Base-by-base conservation (phyloP, 2,329 filamentous ascomycete species). In the Ceratocystiopsis brevicomis region DNA sequence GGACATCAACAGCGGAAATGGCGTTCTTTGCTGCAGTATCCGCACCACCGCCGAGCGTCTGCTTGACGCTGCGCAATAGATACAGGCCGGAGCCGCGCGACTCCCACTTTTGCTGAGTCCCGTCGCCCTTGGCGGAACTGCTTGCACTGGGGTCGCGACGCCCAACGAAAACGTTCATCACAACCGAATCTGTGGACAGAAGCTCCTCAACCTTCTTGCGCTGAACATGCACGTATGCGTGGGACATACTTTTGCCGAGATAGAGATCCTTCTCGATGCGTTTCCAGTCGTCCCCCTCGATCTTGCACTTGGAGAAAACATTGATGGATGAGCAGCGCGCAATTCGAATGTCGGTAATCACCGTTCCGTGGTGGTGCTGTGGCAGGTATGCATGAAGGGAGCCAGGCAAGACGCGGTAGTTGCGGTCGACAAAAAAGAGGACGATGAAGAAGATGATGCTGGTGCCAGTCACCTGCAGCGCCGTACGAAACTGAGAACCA, bases 201-300 rank as follows among this genome's bases (percentile, higher is more conserved):
- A 94, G 70, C 48, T 94, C 83, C 57, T 88, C 81, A 63, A 94
- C 86, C 53, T 79, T 78, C 66, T 87, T 90, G 50, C 83, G 73
- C 59, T 81, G 75, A 47, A 94, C 73, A 56, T 87, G 81, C 21
- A 95, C 59, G 58, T 83, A 95, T 32, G 84, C 85, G 55, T 72
- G 81, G 38, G 82, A 68, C 74, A 83, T 84, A 42, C 76, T 72
- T 46, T 71, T 73, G 48, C 75, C 75, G 16, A 95, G 71, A 56
- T 85, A 90, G 0, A 95, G 69, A 56, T 95, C 85, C 62, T 94
- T 95, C 50, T 93, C 81, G 48, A 95, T 67, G 40, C 82, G 79
- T 52, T 84, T 77, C 87, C 87, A 95, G 48, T 62, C 55, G 45
- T 72, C 65, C 38, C 74, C 53, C 54, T 90, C 79, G 48, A 90